Conservation (phyloP, 2,329 filamentous ascomycete species). For the Fusarium longipes region DNA sequence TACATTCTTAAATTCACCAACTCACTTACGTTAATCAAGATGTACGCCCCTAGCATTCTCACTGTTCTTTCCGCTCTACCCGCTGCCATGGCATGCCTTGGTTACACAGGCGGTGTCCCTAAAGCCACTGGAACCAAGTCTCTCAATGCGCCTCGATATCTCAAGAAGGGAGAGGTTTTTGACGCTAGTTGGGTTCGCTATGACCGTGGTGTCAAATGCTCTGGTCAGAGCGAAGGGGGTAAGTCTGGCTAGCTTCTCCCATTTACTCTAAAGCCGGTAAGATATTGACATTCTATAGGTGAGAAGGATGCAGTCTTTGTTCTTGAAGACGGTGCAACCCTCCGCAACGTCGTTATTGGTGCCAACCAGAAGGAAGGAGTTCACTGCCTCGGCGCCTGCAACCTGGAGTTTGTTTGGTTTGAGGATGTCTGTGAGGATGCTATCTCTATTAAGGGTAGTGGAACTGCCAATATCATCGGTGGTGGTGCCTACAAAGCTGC, state of each 20-base stretch:
- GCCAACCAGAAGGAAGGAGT: slow-evolving; percentile 58
- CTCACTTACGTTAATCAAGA: not conserved
- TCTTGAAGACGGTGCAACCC: slow-evolving; percentile 55
- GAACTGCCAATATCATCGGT: slow-evolving; percentile 53
- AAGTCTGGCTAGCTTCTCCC: slow-evolving; percentile 22
- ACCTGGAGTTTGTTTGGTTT: slow-evolving; percentile 60
- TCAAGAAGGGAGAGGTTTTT: slow-evolving; percentile 44
- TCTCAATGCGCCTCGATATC: slow-evolving; percentile 47
- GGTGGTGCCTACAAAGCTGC: slow-evolving; percentile 58
- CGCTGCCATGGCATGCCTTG: slow-evolving; percentile 49
- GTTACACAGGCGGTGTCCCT: slow-evolving; percentile 47
- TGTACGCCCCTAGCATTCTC: slow-evolving; percentile 26
- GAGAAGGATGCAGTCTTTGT: slow-evolving; percentile 54
- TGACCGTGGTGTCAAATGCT: slow-evolving; percentile 57
- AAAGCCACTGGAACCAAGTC: slow-evolving; percentile 45
- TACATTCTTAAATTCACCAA: not conserved
- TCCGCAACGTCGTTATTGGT: slow-evolving; percentile 60
- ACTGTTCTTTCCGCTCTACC: slow-evolving; percentile 35
- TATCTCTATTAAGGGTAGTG: slow-evolving; percentile 39
- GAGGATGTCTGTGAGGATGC: slow-evolving; percentile 57
- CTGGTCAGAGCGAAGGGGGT: slow-evolving; percentile 56
- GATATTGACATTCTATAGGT: not conserved
- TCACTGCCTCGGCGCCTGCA: slow-evolving; percentile 58
- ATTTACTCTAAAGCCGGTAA: no score
- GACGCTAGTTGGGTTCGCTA: slow-evolving; percentile 51